Evolutionary conservation across 345 rosid genomes (phyloP).

Genomic region (Triadica sebifera): DNA sequence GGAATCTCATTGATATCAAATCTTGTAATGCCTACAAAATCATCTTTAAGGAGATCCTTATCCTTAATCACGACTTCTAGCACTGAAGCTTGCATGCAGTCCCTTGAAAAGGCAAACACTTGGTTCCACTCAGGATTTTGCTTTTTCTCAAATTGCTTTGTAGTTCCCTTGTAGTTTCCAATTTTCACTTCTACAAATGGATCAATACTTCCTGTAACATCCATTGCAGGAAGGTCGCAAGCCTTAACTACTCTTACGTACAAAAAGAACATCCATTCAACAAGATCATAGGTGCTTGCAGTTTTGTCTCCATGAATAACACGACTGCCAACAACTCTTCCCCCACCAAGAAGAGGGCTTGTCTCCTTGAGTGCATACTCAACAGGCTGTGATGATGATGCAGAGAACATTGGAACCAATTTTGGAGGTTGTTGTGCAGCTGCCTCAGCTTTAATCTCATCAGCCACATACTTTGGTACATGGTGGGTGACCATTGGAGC

Average conservation of each 20-base stretch:
- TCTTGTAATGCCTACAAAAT: conserved; percentile 25
- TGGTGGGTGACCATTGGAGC: conserved; percentile 49
- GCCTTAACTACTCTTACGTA: conserved; percentile 36
- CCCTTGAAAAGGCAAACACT: conserved; percentile 40
- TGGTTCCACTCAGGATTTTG: conserved; percentile 38
- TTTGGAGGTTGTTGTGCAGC: conserved; percentile 53
- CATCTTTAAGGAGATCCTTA: conserved; percentile 31
- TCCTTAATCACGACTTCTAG: conserved; percentile 33
- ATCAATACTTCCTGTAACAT: conserved; percentile 34
- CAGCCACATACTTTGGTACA: conserved; percentile 51
- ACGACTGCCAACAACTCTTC: conserved; percentile 54
- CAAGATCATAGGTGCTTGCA: conserved; percentile 40
- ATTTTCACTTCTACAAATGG: conserved; percentile 34
- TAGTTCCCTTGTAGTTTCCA: conserved; percentile 36
- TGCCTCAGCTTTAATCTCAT: conserved; percentile 57
- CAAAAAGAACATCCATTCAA: conserved; percentile 34
- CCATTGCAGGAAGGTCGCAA: conserved; percentile 38
- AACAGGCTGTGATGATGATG: conserved; percentile 50
- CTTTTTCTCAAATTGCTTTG: conserved; percentile 32
- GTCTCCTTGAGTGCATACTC: conserved; percentile 38
- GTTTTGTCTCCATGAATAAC: conserved; percentile 55
- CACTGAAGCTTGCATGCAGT: conserved; percentile 33
- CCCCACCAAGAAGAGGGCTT: conserved; percentile 40
- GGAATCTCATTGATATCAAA: conserved; percentile 33
- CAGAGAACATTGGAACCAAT: conserved; percentile 68